Evolutionary conservation across 73 alveolate species (phyloP).

Genomic region (Paraurostyla sp.): DNA sequence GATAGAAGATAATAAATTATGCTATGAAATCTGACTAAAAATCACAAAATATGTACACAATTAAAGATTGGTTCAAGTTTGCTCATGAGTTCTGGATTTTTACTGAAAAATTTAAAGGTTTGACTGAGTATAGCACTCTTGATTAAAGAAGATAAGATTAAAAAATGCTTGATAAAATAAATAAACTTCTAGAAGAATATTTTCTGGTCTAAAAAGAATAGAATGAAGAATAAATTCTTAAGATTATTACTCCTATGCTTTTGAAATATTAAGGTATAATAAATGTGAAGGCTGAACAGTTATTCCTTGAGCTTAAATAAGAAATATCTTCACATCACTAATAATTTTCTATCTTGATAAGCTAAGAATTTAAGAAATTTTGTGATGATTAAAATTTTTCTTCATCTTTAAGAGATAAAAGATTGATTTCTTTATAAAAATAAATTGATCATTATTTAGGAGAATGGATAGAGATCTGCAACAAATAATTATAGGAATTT

Average conservation of each 20-base stretch:
- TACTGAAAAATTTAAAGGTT: neutral
- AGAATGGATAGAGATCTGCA: neutral
- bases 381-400: neutral
- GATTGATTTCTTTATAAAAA: neutral
- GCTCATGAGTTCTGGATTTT: conserved; percentile 6
- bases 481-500: neutral
- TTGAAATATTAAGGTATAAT: neutral
- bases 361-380: neutral
- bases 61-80: neutral
- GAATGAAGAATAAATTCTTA: neutral
- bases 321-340: neutral
- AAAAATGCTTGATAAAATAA: neutral
- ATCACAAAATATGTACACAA: neutral
- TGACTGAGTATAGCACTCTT: neutral
- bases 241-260: neutral
- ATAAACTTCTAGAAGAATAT: neutral
- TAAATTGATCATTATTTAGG: neutral
- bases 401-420: neutral
- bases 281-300: neutral
- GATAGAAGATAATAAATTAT: neutral
- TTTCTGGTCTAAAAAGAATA: neutral
- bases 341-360: neutral
- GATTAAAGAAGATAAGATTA: conserved; percentile 17
- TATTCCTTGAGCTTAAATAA: neutral
- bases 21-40: neutral